phyloP scores from a whole-genome alignment of 306 rosid species.

The Erythrophleum fordii region DNA sequence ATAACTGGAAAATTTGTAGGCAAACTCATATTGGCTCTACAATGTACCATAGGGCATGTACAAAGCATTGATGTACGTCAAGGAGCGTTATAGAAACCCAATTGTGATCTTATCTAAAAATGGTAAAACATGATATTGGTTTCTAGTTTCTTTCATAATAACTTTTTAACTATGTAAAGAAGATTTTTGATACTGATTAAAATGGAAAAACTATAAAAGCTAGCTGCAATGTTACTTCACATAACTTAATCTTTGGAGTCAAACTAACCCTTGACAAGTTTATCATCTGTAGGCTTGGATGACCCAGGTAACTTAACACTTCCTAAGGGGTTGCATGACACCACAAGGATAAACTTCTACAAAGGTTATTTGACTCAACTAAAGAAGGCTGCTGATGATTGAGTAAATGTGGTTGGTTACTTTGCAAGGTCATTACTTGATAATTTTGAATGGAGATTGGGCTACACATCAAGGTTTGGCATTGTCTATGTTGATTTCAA shows the following conservation, averaged over 20 bases:
- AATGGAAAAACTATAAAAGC: neutral
- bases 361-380: slow-evolving; percentile 64
- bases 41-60: slow-evolving; percentile 98
- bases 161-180: neutral
- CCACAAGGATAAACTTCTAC: slow-evolving; percentile 76
- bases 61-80: slow-evolving; percentile 73
- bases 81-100: slow-evolving; percentile 80
- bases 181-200: neutral
- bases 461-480: slow-evolving; percentile 94
- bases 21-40: slow-evolving; percentile 86
- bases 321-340: slow-evolving; percentile 65
- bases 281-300: slow-evolving; percentile 70
- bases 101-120: slow-evolving; percentile 82
- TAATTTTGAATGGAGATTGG: slow-evolving; percentile 91
- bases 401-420: slow-evolving; percentile 81
- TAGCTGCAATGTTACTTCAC: too few species aligned
- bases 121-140: slow-evolving; percentile 47
- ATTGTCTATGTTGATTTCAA: slow-evolving; percentile 85
- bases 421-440: slow-evolving; percentile 94
- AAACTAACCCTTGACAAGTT: neutral
- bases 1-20: slow-evolving; percentile 52
- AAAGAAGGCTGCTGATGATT: slow-evolving; percentile 79
- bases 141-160: slow-evolving; percentile 12
- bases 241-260: neutral
- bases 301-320: slow-evolving; percentile 74